Evolutionary conservation across 495 filamentous ascomycete species (phyloP), one percentile per base, ranked within the genome.

Genomic region (Emericellopsis terricola): DNA sequence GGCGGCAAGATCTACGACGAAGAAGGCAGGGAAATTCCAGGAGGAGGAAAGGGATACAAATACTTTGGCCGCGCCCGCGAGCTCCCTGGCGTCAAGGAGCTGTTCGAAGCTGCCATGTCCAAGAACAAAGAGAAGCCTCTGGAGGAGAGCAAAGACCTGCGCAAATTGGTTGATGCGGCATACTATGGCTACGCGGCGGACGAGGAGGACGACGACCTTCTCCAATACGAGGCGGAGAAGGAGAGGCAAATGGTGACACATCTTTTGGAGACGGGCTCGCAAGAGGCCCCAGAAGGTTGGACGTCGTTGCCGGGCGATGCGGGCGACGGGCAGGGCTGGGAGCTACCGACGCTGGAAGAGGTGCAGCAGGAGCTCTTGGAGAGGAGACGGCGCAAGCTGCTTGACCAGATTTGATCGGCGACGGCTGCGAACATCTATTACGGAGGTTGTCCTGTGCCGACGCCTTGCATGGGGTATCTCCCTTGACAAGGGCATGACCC

Each of bases 161-260:
- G 83, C 39, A 75, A 67, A 59, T 69, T 76, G 42, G 85, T 96
- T 3, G 83, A 97, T 65, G 91, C 91, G 14, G 77, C 75, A 31
- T 97, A 97, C 47, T 97, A 94, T 48, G 89, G 89, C 20, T 97
- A 92, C 53, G 82, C 83, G 44, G 67, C 87, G 16, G 83, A 86
- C 47, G 89, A 96, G 54, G 89, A 94, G 55, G 89, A 94, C 55
- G 84, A 81, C 0, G 70, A 68, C 30, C 48, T 96, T 47, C 47
- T 96, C 37, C 73, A 59, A 31, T 96, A 93, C 50, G 89, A 97
- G 57, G 62, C 57, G 30, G 54, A 67, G 48, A 87, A 81, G 62
- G 89, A 96, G 62, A 67, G 74, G 45, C 76, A 91, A 54, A 81
- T 84, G 2, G 60, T 68, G 33, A 76, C 83, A 47, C 62, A 62